These are phyloP conservation scores for Candolleomyces aberdarensis DNA, from an alignment of 768 basidiomycete species.

Conservation along the genomic window DNA sequence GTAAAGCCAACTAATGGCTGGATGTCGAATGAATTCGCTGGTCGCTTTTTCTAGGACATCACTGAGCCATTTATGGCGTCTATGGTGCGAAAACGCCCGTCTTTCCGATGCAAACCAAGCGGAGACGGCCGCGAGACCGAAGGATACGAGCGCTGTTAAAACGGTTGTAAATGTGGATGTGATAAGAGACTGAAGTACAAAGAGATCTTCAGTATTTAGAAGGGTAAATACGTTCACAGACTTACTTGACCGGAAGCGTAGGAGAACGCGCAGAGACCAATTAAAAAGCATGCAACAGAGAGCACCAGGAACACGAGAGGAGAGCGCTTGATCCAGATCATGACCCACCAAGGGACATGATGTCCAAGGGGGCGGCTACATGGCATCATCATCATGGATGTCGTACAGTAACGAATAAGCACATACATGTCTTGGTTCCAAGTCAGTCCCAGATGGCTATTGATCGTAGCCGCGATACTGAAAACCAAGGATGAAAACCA, in stretches of 20 bases:
- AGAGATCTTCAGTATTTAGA: background rate
- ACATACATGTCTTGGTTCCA: slow-evolving; percentile 87
- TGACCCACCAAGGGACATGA: slow-evolving; percentile 78
- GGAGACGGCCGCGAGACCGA: slow-evolving; percentile 68
- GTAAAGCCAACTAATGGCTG: slow-evolving; percentile 17
- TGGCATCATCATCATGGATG: background rate
- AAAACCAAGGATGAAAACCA: slow-evolving; percentile 78
- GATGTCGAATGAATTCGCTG: slow-evolving; percentile 27
- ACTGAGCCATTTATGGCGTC: slow-evolving; percentile 67
- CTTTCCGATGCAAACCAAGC: slow-evolving; percentile 73
- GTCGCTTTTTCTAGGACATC: slow-evolving; percentile 55
- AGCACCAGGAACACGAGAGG: slow-evolving; percentile 81
- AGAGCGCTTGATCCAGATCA: slow-evolving; percentile 85
- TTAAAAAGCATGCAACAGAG: slow-evolving; percentile 80
- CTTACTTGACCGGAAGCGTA: slow-evolving; percentile 69
- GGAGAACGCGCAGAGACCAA: slow-evolving; percentile 73
- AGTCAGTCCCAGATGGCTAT: slow-evolving; percentile 70
- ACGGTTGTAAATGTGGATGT: slow-evolving; percentile 75
- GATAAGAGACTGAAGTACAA: slow-evolving; percentile 43
- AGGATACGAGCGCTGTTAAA: slow-evolving; percentile 70
- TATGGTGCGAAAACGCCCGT: slow-evolving; percentile 58
- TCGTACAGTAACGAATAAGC: background rate
- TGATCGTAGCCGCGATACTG: slow-evolving; percentile 74
- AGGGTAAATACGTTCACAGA: background rate
- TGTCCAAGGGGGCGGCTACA: slow-evolving; percentile 68